Percentiles rank a stretch among this genome's conserved stretches.
phyloP scores from a whole-genome alignment of 805 yeast species.

The Saccharomycopsis microspora region DNA sequence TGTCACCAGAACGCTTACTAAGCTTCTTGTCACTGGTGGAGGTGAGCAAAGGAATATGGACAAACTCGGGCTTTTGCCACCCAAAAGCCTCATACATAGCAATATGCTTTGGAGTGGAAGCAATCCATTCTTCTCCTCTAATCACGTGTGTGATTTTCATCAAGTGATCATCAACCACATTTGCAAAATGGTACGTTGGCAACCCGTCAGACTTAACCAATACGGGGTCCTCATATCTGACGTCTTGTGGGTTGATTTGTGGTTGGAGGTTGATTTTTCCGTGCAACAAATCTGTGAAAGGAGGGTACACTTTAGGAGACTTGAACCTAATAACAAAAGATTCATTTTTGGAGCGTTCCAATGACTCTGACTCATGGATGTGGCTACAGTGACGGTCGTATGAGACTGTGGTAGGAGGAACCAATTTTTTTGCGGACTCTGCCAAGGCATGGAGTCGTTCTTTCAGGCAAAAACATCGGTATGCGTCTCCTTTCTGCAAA shows the following conservation, averaged over 20 bases:
- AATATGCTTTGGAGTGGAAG: constrained; percentile 90
- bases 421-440: constrained; percentile 58
- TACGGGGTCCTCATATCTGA: constrained; percentile 82
- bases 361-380: constrained; percentile 27
- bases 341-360: not conserved
- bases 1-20: constrained; percentile 78
- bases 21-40: constrained; percentile 62
- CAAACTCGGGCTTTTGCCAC: constrained; percentile 70
- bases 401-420: constrained; percentile 86
- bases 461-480: constrained; percentile 77
- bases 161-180: constrained; percentile 86
- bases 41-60: constrained; percentile 87
- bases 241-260: constrained; percentile 57
- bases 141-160: constrained; percentile 92
- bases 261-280: constrained; percentile 72
- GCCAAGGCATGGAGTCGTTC: constrained; percentile 60
- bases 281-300: constrained; percentile 63
- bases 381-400: constrained; percentile 77
- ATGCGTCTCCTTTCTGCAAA: constrained; percentile 60
- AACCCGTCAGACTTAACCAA: constrained; percentile 85
- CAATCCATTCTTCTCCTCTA: constrained; percentile 96
- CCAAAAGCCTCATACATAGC: constrained; percentile 79
- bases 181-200: constrained; percentile 96
- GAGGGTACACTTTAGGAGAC: constrained; percentile 61
- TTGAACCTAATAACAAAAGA: constrained; percentile 57